phyloP scores from a whole-genome alignment of 805 yeast genomes.

The Candida easanensis region DNA sequence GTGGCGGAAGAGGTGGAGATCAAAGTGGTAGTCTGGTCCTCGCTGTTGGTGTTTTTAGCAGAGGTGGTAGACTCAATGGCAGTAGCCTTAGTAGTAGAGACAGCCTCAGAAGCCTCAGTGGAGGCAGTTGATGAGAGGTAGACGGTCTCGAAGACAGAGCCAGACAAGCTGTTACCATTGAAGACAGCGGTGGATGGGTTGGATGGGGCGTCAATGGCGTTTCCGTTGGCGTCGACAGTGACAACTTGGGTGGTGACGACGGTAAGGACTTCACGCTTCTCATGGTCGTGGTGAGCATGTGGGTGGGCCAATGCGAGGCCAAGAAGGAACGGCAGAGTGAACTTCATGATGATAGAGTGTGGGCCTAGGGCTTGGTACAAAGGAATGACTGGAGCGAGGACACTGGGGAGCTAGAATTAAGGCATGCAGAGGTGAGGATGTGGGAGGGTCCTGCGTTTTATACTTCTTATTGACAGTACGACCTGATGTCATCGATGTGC shows the following conservation, averaged over 20 bases:
- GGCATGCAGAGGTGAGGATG: not conserved
- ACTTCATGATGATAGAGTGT: conserved; percentile 11
- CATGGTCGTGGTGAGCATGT: conserved; percentile 47
- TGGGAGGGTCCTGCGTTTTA: not conserved
- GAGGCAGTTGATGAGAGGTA: conserved; percentile 9
- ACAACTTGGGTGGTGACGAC: conserved; percentile 33
- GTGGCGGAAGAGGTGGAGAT: not conserved
- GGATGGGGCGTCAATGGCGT: conserved; percentile 9
- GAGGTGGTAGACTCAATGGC: conserved; percentile 12
- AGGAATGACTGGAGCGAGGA: conserved; percentile 3
- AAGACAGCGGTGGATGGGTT: conserved; percentile 18
- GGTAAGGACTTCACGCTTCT: conserved; percentile 42
- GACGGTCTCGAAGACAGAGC: conserved; percentile 1
- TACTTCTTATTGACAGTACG: not conserved
- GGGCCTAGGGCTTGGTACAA: not conserved
- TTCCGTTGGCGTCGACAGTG: conserved; percentile 15
- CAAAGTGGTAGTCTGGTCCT: not conserved
- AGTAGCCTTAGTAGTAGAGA: conserved; percentile 1
- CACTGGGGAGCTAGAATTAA: not conserved
- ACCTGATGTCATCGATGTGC: not conserved
- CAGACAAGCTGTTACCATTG: conserved; percentile 14
- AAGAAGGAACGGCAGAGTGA: conserved; percentile 9
- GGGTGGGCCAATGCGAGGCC: conserved; percentile 17
- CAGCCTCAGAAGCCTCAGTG: conserved; percentile 1
- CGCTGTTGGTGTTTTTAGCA: conserved; percentile 1